These are phyloP conservation scores for Collybiopsis confluens DNA, from an alignment of 768 basidiomycete genomes.

Conservation along the genomic window DNA sequence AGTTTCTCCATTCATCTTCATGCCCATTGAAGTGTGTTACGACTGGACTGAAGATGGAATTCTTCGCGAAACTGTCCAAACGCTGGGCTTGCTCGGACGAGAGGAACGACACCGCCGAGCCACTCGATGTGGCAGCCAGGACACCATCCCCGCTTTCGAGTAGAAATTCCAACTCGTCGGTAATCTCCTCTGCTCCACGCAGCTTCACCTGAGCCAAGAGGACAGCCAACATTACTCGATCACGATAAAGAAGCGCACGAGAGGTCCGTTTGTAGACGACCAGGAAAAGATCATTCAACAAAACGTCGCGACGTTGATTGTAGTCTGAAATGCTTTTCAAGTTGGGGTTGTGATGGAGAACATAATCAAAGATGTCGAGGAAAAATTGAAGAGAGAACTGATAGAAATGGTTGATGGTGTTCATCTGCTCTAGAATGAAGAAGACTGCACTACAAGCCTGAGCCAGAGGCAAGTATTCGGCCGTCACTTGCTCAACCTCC, in stretches of 20 bases:
- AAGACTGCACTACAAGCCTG: slow-evolving; percentile 95
- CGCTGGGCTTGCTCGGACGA: slow-evolving; percentile 65
- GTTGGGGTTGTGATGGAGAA: slow-evolving; percentile 89
- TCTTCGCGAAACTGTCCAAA: slow-evolving; percentile 66
- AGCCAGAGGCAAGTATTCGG: slow-evolving; percentile 90
- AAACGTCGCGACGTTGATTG: slow-evolving; percentile 65
- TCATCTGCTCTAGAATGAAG: slow-evolving; percentile 94
- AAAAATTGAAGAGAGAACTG: slow-evolving; percentile 98
- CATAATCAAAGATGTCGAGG: slow-evolving; percentile 96
- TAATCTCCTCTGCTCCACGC: slow-evolving; percentile 72
- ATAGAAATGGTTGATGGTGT: slow-evolving; percentile 95
- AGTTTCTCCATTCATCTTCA: slow-evolving; percentile 65
- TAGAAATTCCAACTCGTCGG: slow-evolving; percentile 87
- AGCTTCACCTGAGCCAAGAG: slow-evolving; percentile 88
- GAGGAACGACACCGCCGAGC: slow-evolving; percentile 44
- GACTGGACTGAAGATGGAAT: slow-evolving; percentile 76
- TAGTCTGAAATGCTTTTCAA: slow-evolving; percentile 76
- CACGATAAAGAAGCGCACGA: slow-evolving; percentile 82
- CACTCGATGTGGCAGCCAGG: slow-evolving; percentile 29
- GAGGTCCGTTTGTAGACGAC: slow-evolving; percentile 86
- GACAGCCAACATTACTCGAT: slow-evolving; percentile 88
- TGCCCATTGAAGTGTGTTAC: slow-evolving; percentile 55
- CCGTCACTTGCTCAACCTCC: slow-evolving; percentile 94
- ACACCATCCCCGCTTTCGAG: slow-evolving; percentile 80
- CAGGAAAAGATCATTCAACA: slow-evolving; percentile 86